Evolutionary conservation across 305 asterid genomes (phyloP), one percentile per base, ranked within the genome.

Genomic region (Rubia peregrina): DNA sequence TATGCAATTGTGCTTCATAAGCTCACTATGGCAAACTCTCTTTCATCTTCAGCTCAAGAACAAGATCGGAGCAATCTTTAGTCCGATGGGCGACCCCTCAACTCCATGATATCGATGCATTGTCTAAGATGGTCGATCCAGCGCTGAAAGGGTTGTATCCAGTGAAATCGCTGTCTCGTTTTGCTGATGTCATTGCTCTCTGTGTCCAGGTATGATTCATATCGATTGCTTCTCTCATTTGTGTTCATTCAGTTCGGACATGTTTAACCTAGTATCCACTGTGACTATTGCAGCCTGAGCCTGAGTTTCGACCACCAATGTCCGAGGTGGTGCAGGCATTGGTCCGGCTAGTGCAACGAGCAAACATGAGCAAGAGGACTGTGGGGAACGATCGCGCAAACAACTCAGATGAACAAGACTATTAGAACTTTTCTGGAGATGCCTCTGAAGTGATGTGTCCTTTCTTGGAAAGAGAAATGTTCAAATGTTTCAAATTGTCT

Each of bases 241-340:
- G 43, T 41, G 48, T 67, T 3, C 16, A 1, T 57, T 53, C 60
- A 6, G 60, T 53, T 53, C 8, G 60, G 60, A n/a, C 24, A 53
- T 12, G 60, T 53, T 53, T 53, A 53, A 53, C 60, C 60, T 53
- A 53, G 11, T n/a, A n/a, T n/a, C 26, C n/a, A 21, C 13, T 36
- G 46, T 71, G 22, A 59, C 65, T 12, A 64, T 73, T 78, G 75
- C 94, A 94, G 98, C 86, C 96, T 53, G 99, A 94, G 90, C 99
- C 98, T 0, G 99, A 94, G 88, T 94, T 94, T 82, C 85, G 99
- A 81, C 99, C 98, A 36, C 98, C 99, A 13, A 91, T 94, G 95
- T 94, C 98, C 16, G 99, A 94, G 78, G 99, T 94, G 80, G 99
- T 94, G 57, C 86, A 91, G 74, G 97, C 98, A 22, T 81, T 94